phyloP scores from a whole-genome alignment of 192 early-diverging fungal genomes.

The Coemansia asiatica region DNA sequence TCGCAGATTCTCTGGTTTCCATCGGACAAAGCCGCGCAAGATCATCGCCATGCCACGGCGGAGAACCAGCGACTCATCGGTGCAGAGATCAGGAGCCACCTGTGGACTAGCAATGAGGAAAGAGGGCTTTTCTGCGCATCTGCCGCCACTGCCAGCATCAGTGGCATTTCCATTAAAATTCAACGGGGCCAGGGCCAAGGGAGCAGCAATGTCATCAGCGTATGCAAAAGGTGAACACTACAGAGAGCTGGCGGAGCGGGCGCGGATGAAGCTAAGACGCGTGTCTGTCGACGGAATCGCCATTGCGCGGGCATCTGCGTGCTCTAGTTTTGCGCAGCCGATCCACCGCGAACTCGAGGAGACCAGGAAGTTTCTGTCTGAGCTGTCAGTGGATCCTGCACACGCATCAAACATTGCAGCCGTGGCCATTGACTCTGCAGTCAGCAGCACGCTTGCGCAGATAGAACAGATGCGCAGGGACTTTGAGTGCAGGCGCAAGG shows the following conservation, averaged over 20 bases:
- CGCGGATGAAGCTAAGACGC: constrained; percentile 4
- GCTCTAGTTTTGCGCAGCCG: constrained; percentile 17
- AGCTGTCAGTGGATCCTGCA: constrained; percentile 3
- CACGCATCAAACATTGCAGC: background rate
- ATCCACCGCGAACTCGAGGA: constrained; percentile 40
- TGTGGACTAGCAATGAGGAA: too few species aligned
- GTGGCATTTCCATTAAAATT: background rate
- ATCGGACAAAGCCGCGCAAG: background rate
- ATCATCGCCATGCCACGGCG: background rate
- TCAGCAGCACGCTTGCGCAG: constrained; percentile 18
- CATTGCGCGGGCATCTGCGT: constrained; percentile 21
- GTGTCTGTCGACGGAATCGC: constrained; percentile 8
- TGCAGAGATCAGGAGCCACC: too few species aligned
- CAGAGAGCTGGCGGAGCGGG: constrained; percentile 15
- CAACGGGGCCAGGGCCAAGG: background rate
- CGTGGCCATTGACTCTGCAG: constrained; percentile 7
- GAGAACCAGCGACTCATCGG: background rate
- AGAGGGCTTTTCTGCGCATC: too few species aligned
- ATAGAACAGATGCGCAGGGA: constrained; percentile 36
- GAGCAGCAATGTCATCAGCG: background rate
- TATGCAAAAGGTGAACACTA: constrained; percentile 18
- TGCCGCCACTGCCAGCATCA: background rate
- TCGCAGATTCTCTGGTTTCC: background rate
- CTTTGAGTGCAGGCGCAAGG: constrained; percentile 13
- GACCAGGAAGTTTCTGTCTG: constrained; percentile 21